A percentile compares a stretch with the other conserved stretches of the same genome.
These are phyloP conservation scores for Pseudogymnoascus sp. DNA, from an alignment of 2,329 filamentous ascomycete genomes.

Conservation along the genomic window DNA sequence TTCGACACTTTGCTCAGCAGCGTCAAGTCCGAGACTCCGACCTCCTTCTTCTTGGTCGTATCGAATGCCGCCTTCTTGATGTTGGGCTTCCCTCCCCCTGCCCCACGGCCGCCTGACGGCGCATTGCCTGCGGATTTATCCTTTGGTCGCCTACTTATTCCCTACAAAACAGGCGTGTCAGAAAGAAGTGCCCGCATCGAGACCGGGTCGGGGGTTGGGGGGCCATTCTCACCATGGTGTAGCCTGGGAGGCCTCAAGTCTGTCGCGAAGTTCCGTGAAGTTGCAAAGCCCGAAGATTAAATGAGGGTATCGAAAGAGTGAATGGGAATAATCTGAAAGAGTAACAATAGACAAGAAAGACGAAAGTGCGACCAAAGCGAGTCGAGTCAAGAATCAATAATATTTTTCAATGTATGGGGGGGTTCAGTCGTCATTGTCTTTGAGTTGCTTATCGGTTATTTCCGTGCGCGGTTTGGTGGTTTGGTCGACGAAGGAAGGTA, in stretches of 20 bases:
- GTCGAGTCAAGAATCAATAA: slow-evolving; percentile 7
- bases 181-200: not conserved
- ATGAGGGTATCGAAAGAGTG: slow-evolving; percentile 8
- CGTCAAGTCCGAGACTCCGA: slow-evolving; percentile 94
- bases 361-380: slow-evolving; percentile 1
- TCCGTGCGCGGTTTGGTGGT: slow-evolving; percentile 2
- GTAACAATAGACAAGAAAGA: not conserved
- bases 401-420: slow-evolving; percentile 7
- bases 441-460: slow-evolving; percentile 7
- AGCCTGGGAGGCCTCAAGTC: slow-evolving; percentile 5
- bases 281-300: slow-evolving; percentile 3
- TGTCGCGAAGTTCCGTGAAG: slow-evolving; percentile 6
- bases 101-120: slow-evolving; percentile 19
- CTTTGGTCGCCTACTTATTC: slow-evolving; percentile 29
- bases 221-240: not conserved
- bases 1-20: slow-evolving; percentile 98
- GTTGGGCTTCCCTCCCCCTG: slow-evolving; percentile 39
- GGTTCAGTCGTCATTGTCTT: slow-evolving; percentile 6
- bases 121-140: slow-evolving; percentile 24
- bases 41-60: slow-evolving; percentile 96
- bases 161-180: slow-evolving; percentile 17
- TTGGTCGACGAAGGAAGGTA: not conserved
- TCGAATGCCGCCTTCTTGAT: slow-evolving; percentile 96
- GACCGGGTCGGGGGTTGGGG: not conserved
- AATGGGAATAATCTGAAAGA: not conserved